Base-by-base conservation (phyloP, 805 yeast species). In the Cyberlindnera japonica region DNA sequence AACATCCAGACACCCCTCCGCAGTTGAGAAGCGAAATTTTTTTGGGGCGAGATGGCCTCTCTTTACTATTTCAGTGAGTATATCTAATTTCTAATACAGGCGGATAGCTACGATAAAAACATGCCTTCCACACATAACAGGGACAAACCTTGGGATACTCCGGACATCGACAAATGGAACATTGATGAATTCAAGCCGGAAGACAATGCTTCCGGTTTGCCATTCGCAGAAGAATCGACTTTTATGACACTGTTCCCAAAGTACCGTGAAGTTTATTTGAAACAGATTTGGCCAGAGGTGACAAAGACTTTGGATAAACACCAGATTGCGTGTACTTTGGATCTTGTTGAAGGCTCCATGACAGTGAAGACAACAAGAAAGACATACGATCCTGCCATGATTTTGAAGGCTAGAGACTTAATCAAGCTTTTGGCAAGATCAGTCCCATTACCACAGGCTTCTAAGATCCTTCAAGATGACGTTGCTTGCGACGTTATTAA, bases 131-230 rank as follows among this genome's bases (percentile, higher is more conserved):
- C 95, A 34, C 90, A 91, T 63, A 87, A 93, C 63, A 82, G 80
- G 58, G 98, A 93, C 55, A 91, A 91, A 64, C 98, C 98, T 38
- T 90, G 98, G 98, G 98, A 90, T 60, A 90, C 96, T 10, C 87
- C 84, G 16, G 96, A 89, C 53, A 81, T 90, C 43, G 95, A 90
- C 61, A 90, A 91, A 62, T 91, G 99, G 99, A 71, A 75, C 53
- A 70, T 79, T 25, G 95, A 87, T 25, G 95, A 88, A 42, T 93
- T 93, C 70, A 83, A 74, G 51, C 87, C 88, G 2, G 96, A 88
- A 53, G 95, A 93, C 59, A 87, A 89, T 58, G 80, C 78, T 6
- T 77, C 90, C 10, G 96, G 97, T 1, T 72, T 74, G 34, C 85
- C 96, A 15, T 93, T 93, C 58, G 74, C 95, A n/a, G 99, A 93